Percentiles rank a stretch among this genome's conserved stretches.
These are phyloP conservation scores for Leccinum ochraceum DNA, from an alignment of 768 basidiomycete species.

Conservation along the genomic window DNA sequence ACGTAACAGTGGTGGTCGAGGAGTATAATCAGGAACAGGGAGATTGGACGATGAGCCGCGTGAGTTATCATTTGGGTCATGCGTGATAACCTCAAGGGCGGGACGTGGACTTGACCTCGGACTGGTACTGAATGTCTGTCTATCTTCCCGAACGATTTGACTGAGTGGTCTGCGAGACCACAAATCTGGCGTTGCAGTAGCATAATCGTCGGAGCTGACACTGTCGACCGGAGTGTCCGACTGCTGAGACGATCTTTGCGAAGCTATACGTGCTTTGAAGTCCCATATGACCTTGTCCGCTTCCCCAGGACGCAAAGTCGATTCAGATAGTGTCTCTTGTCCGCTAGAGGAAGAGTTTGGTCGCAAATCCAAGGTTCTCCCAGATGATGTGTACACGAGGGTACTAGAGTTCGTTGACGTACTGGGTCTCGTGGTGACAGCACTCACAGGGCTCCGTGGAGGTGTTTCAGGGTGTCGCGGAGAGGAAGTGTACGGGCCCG, in stretches of 20 bases:
- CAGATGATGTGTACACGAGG: slow-evolving; percentile 28
- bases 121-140: slow-evolving; percentile 14
- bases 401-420: slow-evolving; percentile 34
- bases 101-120: slow-evolving; percentile 28
- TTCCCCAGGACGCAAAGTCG: slow-evolving; percentile 35
- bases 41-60: slow-evolving; percentile 22
- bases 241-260: slow-evolving; percentile 18
- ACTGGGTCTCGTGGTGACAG: slow-evolving; percentile 44
- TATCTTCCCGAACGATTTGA: slow-evolving; percentile 28
- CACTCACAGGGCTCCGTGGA: slow-evolving; percentile 64
- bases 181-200: slow-evolving; percentile 30
- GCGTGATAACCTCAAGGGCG: slow-evolving; percentile 33
- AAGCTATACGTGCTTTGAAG: slow-evolving; percentile 22
- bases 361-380: slow-evolving; percentile 29
- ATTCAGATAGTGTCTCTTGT: slow-evolving; percentile 36
- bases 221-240: slow-evolving; percentile 22
- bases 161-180: slow-evolving; percentile 36
- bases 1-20: slow-evolving; percentile 16
- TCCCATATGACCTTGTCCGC: slow-evolving; percentile 34
- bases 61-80: slow-evolving; percentile 15
- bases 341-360: slow-evolving; percentile 31
- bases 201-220: slow-evolving; percentile 29
- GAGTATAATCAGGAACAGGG: slow-evolving; percentile 19
- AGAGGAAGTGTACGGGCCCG: slow-evolving; percentile 28
- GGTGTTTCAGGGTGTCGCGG: slow-evolving; percentile 46